phyloP scores from a whole-genome alignment of 208 protist species.

The Wallacemonas sp. region DNA sequence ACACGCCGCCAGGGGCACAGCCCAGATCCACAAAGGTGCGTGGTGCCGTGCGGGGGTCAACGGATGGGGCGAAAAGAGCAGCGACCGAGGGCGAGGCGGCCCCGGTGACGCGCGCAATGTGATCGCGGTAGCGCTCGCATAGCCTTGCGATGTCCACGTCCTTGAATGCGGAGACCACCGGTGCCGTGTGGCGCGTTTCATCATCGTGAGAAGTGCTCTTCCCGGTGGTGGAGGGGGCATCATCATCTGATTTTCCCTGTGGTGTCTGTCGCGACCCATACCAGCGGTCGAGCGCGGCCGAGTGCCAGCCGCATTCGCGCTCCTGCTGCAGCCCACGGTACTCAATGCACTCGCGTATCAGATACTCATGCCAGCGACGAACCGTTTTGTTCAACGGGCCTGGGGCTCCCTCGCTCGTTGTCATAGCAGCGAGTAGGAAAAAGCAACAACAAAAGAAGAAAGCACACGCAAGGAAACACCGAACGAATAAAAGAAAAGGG shows the following conservation, averaged over 20 bases:
- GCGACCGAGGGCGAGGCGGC: conserved; percentile 20
- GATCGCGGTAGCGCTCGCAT: conserved; percentile 57
- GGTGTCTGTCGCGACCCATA: conserved; percentile 34
- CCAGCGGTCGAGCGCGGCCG: conserved; percentile 61
- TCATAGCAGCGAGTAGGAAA: conserved; percentile 8
- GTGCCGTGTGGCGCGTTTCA: not conserved
- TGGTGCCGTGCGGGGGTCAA: not conserved
- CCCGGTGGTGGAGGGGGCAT: not conserved
- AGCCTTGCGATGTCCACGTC: conserved; percentile 39
- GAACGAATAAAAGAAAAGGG: too few species aligned
- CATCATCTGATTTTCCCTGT: too few species aligned
- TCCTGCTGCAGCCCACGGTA: conserved; percentile 54
- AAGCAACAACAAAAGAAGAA: not conserved
- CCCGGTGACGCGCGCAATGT: conserved; percentile 39
- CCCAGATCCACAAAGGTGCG: conserved; percentile 71
- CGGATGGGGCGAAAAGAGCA: conserved; percentile 18
- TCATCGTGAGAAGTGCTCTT: not conserved
- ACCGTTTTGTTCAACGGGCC: not conserved
- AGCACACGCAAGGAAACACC: too few species aligned
- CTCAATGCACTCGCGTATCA: conserved; percentile 26
- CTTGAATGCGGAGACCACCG: conserved; percentile 40
- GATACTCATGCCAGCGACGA: conserved; percentile 41
- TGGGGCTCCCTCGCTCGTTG: not conserved
- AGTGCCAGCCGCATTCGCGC: conserved; percentile 57
- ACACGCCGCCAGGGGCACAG: conserved; percentile 70